A percentile compares a stretch with the other conserved stretches of the same genome.
Evolutionary conservation across 805 yeast species (phyloP).

Genomic region (Wickerhamomyces queroliae): DNA sequence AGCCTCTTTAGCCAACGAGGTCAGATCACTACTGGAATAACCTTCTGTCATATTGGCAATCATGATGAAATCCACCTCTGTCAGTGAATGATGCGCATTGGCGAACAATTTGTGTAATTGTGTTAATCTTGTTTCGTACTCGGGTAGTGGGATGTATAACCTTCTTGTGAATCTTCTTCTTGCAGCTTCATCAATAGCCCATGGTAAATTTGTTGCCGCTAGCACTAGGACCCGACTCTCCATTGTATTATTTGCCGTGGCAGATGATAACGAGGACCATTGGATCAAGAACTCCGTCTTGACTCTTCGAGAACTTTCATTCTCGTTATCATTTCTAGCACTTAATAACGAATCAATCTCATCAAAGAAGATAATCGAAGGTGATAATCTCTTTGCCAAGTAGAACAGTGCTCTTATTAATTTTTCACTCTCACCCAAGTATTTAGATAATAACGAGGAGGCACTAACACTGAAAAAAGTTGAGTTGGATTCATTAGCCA

Average conservation of each 20-base stretch:
- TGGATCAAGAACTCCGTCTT: constrained; percentile 92
- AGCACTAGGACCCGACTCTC: constrained; percentile 67
- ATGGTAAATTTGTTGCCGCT: constrained; percentile 94
- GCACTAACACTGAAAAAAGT: constrained; percentile 92
- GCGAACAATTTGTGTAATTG: constrained; percentile 68
- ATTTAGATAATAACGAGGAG: constrained; percentile 79
- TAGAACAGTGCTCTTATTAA: constrained; percentile 84
- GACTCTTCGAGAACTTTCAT: constrained; percentile 86
- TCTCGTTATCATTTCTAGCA: constrained; percentile 72
- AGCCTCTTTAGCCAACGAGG: constrained; percentile 94
- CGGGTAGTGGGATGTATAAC: constrained; percentile 93
- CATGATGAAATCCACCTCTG: constrained; percentile 54
- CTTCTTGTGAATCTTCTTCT: constrained; percentile 88
- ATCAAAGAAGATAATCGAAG: constrained; percentile 92
- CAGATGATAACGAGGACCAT: constrained; percentile 90
- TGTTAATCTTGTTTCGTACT: constrained; percentile 67
- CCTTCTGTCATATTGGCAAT: constrained; percentile 71
- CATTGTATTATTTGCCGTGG: constrained; percentile 51
- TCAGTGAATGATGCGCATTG: constrained; percentile 61
- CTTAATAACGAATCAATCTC: constrained; percentile 91
- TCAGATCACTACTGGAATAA: constrained; percentile 89
- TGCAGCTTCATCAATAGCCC: constrained; percentile 98
- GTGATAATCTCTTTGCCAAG: constrained; percentile 81
- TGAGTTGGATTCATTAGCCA: constrained; percentile 92
- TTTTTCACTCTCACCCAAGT: constrained; percentile 85